These are phyloP conservation scores for Eucalyptus marginata DNA, from an alignment of 345 rosid genomes.

Conservation along the genomic window DNA sequence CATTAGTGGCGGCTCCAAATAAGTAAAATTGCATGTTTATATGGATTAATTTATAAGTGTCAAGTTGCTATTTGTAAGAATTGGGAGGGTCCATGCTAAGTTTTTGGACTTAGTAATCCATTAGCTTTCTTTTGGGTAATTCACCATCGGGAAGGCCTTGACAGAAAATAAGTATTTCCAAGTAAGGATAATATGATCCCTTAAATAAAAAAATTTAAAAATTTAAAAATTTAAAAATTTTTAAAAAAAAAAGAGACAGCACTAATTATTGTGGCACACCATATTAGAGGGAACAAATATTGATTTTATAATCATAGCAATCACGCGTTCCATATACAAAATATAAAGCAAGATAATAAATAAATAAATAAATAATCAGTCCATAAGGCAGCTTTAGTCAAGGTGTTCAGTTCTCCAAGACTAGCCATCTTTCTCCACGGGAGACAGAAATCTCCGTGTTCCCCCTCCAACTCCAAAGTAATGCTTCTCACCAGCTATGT, in stretches of 20 bases:
- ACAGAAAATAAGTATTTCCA: background rate
- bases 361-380: background rate
- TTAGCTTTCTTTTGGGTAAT: no score
- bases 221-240: no score
- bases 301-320: background rate
- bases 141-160: no score
- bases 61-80: no score
- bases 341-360: background rate
- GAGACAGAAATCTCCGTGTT: conserved; percentile 63
- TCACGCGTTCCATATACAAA: background rate
- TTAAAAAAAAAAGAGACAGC: background rate
- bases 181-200: background rate
- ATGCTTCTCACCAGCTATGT: conserved; percentile 82
- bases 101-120: no score
- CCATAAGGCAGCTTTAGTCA: background rate
- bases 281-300: background rate
- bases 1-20: no score
- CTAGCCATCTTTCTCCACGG: conserved; percentile 72
- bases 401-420: background rate
- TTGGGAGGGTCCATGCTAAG: no score
- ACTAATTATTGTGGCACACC: background rate
- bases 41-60: no score
- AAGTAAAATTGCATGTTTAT: no score
- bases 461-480: conserved; percentile 98
- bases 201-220: background rate